A percentile compares a stretch with the other conserved stretches of the same genome.
Conservation (phyloP, 345 rosid species). For the Garcia nutans region DNA sequence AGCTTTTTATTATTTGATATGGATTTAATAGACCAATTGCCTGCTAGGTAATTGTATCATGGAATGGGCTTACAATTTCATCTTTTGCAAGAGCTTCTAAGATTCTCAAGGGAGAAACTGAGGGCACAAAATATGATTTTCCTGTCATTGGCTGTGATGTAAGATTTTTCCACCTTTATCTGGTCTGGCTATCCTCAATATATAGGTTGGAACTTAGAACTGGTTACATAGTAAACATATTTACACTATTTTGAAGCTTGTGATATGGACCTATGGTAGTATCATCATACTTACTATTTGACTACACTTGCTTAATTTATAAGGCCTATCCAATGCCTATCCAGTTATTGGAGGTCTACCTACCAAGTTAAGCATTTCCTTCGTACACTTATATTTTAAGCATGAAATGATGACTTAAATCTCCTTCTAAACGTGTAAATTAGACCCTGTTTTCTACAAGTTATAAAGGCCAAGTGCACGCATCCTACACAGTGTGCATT, state of each 20-base stretch:
- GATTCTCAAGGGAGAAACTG: conserved; percentile 60
- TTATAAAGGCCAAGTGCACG: background rate
- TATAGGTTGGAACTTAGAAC: background rate
- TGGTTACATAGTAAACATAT: background rate
- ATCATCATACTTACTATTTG: no score
- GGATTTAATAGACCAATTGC: conserved; percentile 17
- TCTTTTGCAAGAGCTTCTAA: conserved; percentile 86
- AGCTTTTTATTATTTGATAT: background rate
- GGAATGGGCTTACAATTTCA: conserved; percentile 93
- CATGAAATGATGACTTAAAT: no score
- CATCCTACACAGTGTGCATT: no score
- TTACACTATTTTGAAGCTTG: background rate
- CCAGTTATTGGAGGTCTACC: no score
- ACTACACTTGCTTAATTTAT: no score
- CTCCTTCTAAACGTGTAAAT: background rate
- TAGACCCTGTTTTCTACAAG: background rate
- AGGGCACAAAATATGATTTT: conserved; percentile 47
- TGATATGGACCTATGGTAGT: background rate
- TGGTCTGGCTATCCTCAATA: background rate
- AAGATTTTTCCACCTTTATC: conserved; percentile 30
- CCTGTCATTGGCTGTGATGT: conserved; percentile 77
- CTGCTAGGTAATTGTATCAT: conserved; percentile 79
- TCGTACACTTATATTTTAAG: no score
- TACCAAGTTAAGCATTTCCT: no score
- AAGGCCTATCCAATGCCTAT: no score